Conservation (phyloP, 202 grass and related monocot genomes). For the Cymbopogon flexuosus region DNA sequence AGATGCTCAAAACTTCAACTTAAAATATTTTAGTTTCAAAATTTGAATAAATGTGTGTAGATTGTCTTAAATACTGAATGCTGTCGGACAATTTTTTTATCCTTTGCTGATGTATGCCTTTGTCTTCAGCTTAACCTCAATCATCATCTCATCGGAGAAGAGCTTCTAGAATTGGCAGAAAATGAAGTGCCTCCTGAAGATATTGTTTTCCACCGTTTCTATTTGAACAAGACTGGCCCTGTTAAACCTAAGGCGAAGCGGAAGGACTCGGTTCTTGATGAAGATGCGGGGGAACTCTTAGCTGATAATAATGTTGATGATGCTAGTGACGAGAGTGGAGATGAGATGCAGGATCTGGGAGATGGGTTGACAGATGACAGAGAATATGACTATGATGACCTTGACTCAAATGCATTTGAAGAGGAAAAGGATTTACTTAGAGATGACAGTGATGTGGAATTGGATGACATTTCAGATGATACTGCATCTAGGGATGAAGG, state of each 20-base stretch:
- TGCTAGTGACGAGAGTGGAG: conserved; percentile 54
- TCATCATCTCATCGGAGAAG: conserved; percentile 73
- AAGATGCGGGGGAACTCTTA: conserved; percentile 70
- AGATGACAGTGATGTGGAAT: conserved; percentile 62
- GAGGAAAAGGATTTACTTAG: conserved; percentile 81
- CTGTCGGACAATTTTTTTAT: not conserved
- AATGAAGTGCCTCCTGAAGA: conserved; percentile 92
- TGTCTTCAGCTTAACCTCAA: conserved; percentile 59
- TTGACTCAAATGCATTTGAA: conserved; percentile 62
- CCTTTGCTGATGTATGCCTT: conserved; percentile 25
- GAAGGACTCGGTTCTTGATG: conserved; percentile 46
- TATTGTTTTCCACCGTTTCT: conserved; percentile 94
- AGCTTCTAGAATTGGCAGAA: conserved; percentile 77
- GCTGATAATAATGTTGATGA: conserved; percentile 41
- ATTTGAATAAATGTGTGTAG: not conserved
- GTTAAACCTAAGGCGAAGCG: conserved; percentile 62
- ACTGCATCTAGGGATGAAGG: conserved; percentile 17
- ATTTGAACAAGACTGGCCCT: conserved; percentile 72
- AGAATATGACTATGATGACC: conserved; percentile 79
- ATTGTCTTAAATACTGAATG: not conserved
- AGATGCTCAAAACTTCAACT: not conserved
- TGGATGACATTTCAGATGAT: conserved; percentile 42
- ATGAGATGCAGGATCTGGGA: conserved; percentile 53
- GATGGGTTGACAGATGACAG: conserved; percentile 39
- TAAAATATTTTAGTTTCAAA: not conserved